Evolutionary conservation across 768 basidiomycete species (phyloP).

Genomic region (Boletus rufocinnamomeus): DNA sequence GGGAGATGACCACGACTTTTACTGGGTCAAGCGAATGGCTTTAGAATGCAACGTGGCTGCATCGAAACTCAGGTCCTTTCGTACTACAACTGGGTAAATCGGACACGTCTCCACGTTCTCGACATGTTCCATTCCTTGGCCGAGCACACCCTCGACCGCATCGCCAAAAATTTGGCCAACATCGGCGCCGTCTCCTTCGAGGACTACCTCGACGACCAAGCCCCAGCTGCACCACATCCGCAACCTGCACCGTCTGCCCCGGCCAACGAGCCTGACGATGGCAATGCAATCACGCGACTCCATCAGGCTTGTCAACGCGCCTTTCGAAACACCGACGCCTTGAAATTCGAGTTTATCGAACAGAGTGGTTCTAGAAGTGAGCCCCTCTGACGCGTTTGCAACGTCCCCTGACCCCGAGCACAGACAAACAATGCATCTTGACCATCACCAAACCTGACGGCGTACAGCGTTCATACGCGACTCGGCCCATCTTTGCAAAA

Average conservation of each 20-base stretch:
- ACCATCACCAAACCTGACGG: slow-evolving; percentile 61
- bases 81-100: background rate
- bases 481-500: slow-evolving; percentile 44
- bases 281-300: slow-evolving; percentile 36
- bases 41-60: background rate
- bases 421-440: slow-evolving; percentile 62
- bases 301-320: slow-evolving; percentile 45
- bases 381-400: slow-evolving; percentile 1
- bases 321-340: slow-evolving; percentile 42
- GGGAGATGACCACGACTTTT: no score
- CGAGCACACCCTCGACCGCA: slow-evolving; percentile 15
- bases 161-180: slow-evolving; percentile 28
- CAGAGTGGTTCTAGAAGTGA: slow-evolving; percentile 40
- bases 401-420: slow-evolving; percentile 4
- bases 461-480: slow-evolving; percentile 52
- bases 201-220: slow-evolving; percentile 25
- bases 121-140: background rate
- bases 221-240: background rate
- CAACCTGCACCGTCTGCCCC: background rate
- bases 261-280: background rate
- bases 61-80: background rate
- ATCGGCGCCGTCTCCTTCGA: slow-evolving; percentile 33
- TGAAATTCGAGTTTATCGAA: slow-evolving; percentile 53
- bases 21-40: no score
- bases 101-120: no score